phyloP scores from a whole-genome alignment of 2,329 filamentous ascomycete species.

The Fusarium sp. region DNA sequence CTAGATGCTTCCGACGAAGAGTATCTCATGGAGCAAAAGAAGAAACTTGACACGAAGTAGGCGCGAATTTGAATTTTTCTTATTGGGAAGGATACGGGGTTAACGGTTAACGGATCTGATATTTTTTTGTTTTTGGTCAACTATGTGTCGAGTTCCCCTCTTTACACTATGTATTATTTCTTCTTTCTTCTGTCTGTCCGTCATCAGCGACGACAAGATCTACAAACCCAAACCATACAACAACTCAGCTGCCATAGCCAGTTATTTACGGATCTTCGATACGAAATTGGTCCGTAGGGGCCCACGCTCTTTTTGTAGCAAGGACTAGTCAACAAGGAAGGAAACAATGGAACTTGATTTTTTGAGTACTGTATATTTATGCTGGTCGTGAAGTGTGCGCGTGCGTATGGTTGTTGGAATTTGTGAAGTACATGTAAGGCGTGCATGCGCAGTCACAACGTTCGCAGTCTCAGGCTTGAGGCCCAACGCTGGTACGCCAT shows the following conservation, averaged over 20 bases:
- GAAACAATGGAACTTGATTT: conserved; percentile 39
- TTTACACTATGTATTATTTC: conserved; percentile 43
- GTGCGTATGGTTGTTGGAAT: background rate
- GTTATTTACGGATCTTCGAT: conserved; percentile 21
- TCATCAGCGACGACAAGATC: conserved; percentile 17
- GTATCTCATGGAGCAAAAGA: conserved; percentile 68
- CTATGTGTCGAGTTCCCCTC: conserved; percentile 36
- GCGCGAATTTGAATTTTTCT: conserved; percentile 20
- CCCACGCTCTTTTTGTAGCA: conserved; percentile 45
- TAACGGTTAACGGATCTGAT: conserved; percentile 25
- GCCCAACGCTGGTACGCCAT: background rate
- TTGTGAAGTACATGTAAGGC: background rate
- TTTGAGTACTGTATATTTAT: conserved; percentile 1
- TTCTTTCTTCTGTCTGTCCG: conserved; percentile 32
- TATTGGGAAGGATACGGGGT: conserved; percentile 36
- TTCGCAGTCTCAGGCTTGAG: background rate
- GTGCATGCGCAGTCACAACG: background rate
- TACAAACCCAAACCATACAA: conserved; percentile 8
- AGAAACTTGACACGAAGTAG: conserved; percentile 54
- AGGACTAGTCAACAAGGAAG: conserved; percentile 39
- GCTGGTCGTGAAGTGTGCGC: background rate
- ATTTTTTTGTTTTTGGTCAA: conserved; percentile 21
- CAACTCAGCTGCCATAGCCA: conserved; percentile 15
- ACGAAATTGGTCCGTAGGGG: conserved; percentile 32
- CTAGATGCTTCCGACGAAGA: conserved; percentile 95